These are phyloP conservation scores for Cyclotella choctawhatcheeana DNA, from an alignment of 108 stramenopile genomes.

Conservation along the genomic window DNA sequence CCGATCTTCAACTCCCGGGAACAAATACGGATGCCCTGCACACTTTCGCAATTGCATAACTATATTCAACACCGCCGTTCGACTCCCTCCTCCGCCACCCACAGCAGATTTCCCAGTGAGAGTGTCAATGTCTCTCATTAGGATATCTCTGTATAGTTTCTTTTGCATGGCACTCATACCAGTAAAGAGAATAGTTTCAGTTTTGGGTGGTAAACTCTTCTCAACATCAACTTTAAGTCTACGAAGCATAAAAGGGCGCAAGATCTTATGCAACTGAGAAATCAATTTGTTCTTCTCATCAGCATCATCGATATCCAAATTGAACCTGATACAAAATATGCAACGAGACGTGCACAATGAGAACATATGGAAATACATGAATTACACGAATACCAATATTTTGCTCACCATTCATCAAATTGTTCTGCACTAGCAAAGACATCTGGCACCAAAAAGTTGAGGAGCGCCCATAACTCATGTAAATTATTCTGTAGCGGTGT, in stretches of 20 bases:
- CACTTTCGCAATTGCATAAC: slow-evolving; percentile 99
- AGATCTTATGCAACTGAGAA: slow-evolving; percentile 95
- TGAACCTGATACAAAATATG: no score
- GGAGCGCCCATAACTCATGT: slow-evolving; percentile 94
- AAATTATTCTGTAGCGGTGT: slow-evolving; percentile 98
- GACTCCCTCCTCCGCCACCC: slow-evolving; percentile 14
- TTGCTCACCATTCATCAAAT: slow-evolving; percentile 96
- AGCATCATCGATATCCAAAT: slow-evolving; percentile 83
- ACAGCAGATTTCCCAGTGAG: slow-evolving; percentile 62
- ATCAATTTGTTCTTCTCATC: slow-evolving; percentile 95
- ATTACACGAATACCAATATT: no score
- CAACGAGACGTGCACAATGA: no score
- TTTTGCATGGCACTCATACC: slow-evolving; percentile 93
- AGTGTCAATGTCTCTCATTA: slow-evolving; percentile 85
- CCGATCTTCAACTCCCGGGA: slow-evolving; percentile 94
- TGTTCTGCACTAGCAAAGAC: slow-evolving; percentile 89
- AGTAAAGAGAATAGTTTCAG: slow-evolving; percentile 92
- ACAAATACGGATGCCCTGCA: slow-evolving; percentile 99
- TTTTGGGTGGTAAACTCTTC: slow-evolving; percentile 89
- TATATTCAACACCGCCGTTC: slow-evolving; percentile 87
- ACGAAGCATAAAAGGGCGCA: slow-evolving; percentile 98
- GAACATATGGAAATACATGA: no score
- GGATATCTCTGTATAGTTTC: slow-evolving; percentile 90
- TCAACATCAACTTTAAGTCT: slow-evolving; percentile 95
- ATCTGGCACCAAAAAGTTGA: slow-evolving; percentile 93